Evolutionary conservation across 768 basidiomycete species (phyloP), one percentile per base, ranked within the genome.

Genomic region (Gloeophyllum trabeum): DNA sequence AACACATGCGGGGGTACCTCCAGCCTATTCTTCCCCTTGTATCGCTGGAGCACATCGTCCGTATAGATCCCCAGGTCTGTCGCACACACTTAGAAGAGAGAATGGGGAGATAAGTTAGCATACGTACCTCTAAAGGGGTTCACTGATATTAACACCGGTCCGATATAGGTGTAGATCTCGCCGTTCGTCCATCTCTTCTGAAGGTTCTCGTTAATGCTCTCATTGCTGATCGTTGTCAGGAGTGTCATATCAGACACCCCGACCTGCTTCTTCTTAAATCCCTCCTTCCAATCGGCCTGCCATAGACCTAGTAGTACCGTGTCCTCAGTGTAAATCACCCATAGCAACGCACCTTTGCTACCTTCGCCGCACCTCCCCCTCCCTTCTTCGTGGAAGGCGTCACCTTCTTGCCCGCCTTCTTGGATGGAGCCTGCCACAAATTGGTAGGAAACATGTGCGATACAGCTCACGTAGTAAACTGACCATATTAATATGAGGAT

Each of bases 131-230:
- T 73, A 66, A 98, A 98, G 4, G 96, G 96, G 64, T 98, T 99
- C 51, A 99, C 96, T n/a, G 96, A 99, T 54, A 99, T 94, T 51
- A 99, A 62, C 21, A 99, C 96, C 51, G 84, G 70, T n/a, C 96
- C 96, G 63, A 99, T 98, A 61, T 98, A 99, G 5, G 96, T 98
- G 61, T 99, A 99, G 52, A 99, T 99, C 64, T 99, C 96, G 42
- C 69, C 85, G 52, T 82, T 92, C 45, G 77, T 82, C 84, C 89
- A 98, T 48, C 96, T 78, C 64, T 94, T 92, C 73, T 96, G 82
- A 47, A 99, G 72, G 60, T 99, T 99, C 41, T 96, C 91, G 60
- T 99, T 98, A 75, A 99, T 80, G 51, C 80, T 82, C 54, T 98
- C 94, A 61, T 99, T 96, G 60, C 87, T 91, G 70, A 98, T 97